These are phyloP conservation scores for Penstemon davidsonii DNA, from an alignment of 257 asterid species.

Conservation along the genomic window DNA sequence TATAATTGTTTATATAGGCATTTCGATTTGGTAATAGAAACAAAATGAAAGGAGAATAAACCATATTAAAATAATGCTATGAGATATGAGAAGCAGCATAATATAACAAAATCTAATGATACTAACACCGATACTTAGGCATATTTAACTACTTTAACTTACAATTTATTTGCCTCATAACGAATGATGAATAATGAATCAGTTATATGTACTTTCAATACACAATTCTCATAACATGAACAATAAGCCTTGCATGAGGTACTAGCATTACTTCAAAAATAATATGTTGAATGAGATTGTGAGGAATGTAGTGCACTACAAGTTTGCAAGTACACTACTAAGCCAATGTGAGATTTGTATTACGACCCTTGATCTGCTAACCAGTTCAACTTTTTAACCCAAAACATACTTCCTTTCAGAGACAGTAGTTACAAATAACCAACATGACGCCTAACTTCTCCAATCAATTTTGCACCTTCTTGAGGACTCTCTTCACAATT, in stretches of 20 bases:
- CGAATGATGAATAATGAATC: too few relatives aligned
- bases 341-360: neutral
- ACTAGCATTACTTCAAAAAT: neutral
- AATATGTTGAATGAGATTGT: neutral
- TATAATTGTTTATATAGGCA: conserved; percentile 1
- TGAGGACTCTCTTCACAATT: too few relatives aligned
- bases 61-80: neutral
- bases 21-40: neutral
- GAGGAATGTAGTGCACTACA: neutral
- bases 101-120: neutral
- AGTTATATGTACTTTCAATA: too few relatives aligned
- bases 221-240: neutral
- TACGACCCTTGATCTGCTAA: neutral
- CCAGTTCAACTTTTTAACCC: neutral
- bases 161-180: too few relatives aligned
- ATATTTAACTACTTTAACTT: too few relatives aligned
- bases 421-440: neutral
- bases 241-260: neutral
- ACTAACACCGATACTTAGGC: neutral
- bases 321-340: neutral
- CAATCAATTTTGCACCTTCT: too few relatives aligned
- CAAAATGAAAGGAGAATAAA: neutral
- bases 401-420: neutral
- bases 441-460: neutral
- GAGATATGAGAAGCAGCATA: too few relatives aligned